Conservation (phyloP, 495 filamentous ascomycete genomes). For the Hypomontagnella submonticulosa region DNA sequence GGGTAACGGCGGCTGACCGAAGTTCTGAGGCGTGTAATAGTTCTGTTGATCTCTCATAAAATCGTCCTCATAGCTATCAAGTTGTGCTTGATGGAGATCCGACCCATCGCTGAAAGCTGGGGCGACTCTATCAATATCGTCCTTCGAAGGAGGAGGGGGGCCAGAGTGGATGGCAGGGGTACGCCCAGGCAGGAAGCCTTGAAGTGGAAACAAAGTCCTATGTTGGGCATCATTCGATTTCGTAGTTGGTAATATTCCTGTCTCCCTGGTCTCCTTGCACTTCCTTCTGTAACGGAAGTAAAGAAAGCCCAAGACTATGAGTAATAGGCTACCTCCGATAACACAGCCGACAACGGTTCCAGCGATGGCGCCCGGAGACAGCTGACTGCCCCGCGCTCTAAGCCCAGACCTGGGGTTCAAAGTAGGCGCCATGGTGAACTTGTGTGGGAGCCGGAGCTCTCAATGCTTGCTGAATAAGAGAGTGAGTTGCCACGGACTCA, state of each 20-base stretch:
- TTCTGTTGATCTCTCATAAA: slow-evolving; percentile 33
- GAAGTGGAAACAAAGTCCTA: slow-evolving; percentile 30
- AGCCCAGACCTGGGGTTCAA: slow-evolving; percentile 27
- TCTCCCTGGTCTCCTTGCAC: slow-evolving; percentile 32
- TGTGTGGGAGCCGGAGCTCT: slow-evolving; percentile 28
- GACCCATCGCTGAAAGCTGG: slow-evolving; percentile 25
- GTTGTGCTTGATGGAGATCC: slow-evolving; percentile 29
- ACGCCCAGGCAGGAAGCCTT: slow-evolving; percentile 26
- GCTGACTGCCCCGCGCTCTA: slow-evolving; percentile 29
- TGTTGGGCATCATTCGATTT: slow-evolving; percentile 25
- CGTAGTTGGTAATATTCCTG: slow-evolving; percentile 31
- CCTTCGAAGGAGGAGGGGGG: slow-evolving; percentile 29
- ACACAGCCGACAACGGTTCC: slow-evolving; percentile 48
- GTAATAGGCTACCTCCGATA: slow-evolving; percentile 43
- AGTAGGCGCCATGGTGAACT: slow-evolving; percentile 28
- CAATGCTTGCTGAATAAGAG: slow-evolving; percentile 10
- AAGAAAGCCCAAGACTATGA: slow-evolving; percentile 48
- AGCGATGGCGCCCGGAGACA: slow-evolving; percentile 47
- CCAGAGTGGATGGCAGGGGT: slow-evolving; percentile 11
- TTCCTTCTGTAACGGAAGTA: slow-evolving; percentile 48
- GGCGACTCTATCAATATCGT: slow-evolving; percentile 31
- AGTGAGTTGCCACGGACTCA: slow-evolving; percentile 2
- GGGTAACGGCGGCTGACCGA: slow-evolving; percentile 39
- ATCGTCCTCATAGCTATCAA: slow-evolving; percentile 27
- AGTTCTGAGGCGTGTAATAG: slow-evolving; percentile 26